Base-by-base conservation (phyloP, 2,329 filamentous ascomycete genomes). In the Stachybotrys chlorohalonatus region DNA sequence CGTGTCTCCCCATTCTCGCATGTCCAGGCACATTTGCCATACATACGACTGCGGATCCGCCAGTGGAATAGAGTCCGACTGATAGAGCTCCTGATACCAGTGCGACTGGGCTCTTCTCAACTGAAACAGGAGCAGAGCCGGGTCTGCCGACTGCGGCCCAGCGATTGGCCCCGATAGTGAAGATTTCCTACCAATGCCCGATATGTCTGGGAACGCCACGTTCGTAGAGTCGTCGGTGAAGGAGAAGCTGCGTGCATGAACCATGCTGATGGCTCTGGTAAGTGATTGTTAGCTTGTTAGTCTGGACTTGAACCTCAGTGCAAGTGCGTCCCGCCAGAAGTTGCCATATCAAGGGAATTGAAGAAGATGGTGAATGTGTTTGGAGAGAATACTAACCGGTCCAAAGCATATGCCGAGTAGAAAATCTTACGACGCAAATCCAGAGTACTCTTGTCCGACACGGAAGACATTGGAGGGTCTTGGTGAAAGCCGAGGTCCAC, bases 401-500 rank as follows among this genome's bases (percentile, higher is more conserved):
- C 94, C 24, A 97, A 77, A 31, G 89, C 85, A 68, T 96, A 96
- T 5, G 94, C 86, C 65, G 89, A 95, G 69, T 95, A 91, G 65
- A 95, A 97, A 2, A 95, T 87, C 61, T 86, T 84, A 52, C 93
- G 83, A 53, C 93, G 83, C 57, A 90, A 77, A 61, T 96, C 89
- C 11, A 96, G 74, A 49, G 84, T 82, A 3, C 81, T 75, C 60
- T 84, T 86, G 55, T 90, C 84, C 11, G 85, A 79, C 31, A 83
- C 73, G 15, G 87, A 80, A 58, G 87, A 85, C 55, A 81, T 78
- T 1, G 89, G 86, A 3, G 91, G 90, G 61, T 97, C 93, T 71
- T 96, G 93, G 69, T 97, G 94, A 55, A 95, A 85, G 7, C 94
- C 94, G 32, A 96, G 74, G 71, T 99, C 94, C 24, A 96, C 82